Conservation (phyloP, 495 filamentous ascomycete species). For the Talaromyces liani region DNA sequence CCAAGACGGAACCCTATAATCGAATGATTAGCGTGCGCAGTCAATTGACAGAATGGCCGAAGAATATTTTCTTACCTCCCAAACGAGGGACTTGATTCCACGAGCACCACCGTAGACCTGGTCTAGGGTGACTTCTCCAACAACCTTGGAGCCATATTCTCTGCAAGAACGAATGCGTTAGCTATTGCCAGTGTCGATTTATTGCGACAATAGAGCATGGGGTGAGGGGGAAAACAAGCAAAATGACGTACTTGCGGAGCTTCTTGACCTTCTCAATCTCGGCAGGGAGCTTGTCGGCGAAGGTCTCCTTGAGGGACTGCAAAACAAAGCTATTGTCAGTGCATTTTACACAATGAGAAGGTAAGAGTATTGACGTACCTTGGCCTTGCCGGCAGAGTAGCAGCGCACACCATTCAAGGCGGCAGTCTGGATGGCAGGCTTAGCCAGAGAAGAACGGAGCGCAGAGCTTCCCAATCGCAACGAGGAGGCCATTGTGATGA, state of each 20-base stretch:
- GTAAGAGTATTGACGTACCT: conserved; percentile 48
- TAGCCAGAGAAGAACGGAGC: conserved; percentile 62
- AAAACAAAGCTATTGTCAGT: conserved; percentile 20
- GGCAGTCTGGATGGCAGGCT: conserved; percentile 54
- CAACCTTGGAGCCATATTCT: conserved; percentile 86
- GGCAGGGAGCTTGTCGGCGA: conserved; percentile 86
- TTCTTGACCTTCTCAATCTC: conserved; percentile 99
- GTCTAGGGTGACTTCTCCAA: conserved; percentile 97
- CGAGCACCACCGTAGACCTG: conserved; percentile 99
- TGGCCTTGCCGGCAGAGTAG: conserved; percentile 82
- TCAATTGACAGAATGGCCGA: neutral
- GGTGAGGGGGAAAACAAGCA: neutral
- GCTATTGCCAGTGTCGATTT: conserved; percentile 7
- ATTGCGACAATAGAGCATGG: neutral
- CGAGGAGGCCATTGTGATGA: conserved; percentile 64
- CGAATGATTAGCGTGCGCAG: conserved; percentile 11
- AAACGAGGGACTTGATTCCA: conserved; percentile 96
- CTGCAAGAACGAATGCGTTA: conserved; percentile 35
- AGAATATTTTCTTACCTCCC: conserved; percentile 58
- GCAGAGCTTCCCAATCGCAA: conserved; percentile 68
- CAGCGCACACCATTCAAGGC: conserved; percentile 75
- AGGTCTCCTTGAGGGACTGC: conserved; percentile 96
- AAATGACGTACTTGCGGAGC: conserved; percentile 70
- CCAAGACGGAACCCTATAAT: conserved; percentile 80
- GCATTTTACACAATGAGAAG: conserved; percentile 8